Evolutionary conservation across 768 basidiomycete genomes (phyloP).

Genomic region (Amanita exitialis): DNA sequence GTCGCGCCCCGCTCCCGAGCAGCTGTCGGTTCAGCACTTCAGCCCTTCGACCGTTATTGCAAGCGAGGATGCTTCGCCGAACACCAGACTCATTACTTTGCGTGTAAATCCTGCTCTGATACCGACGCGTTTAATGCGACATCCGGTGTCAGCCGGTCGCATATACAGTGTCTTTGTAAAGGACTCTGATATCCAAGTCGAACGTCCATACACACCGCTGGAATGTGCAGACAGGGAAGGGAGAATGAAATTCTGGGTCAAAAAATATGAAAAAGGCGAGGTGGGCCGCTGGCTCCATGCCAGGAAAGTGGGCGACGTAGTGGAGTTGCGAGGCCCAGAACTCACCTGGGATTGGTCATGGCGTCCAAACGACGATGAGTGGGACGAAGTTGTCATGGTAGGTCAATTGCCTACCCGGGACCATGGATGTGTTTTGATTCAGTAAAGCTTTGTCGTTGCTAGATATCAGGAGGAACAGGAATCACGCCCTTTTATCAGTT

Average conservation of each 20-base stretch:
- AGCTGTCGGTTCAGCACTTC: slow-evolving; percentile 44
- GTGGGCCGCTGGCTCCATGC: slow-evolving; percentile 78
- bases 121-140: slow-evolving; percentile 10
- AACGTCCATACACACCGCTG: slow-evolving; percentile 77
- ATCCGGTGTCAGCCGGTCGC: slow-evolving; percentile 8
- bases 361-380: slow-evolving; percentile 27
- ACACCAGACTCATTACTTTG: slow-evolving; percentile 59
- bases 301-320: slow-evolving; percentile 49
- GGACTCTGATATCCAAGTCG: slow-evolving; percentile 83
- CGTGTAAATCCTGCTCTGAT: slow-evolving; percentile 37
- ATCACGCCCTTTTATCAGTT: slow-evolving; percentile 82
- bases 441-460: neutral
- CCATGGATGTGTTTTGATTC: neutral
- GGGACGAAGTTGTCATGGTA: slow-evolving; percentile 81
- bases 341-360: slow-evolving; percentile 47
- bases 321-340: slow-evolving; percentile 73
- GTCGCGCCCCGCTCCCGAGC: slow-evolving; percentile 31
- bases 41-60: slow-evolving; percentile 50
- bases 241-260: slow-evolving; percentile 70
- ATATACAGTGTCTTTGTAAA: slow-evolving; percentile 79
- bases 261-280: slow-evolving; percentile 69
- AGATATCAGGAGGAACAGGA: slow-evolving; percentile 87
- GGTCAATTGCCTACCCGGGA: slow-evolving; percentile 7
- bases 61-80: slow-evolving; percentile 38
- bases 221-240: slow-evolving; percentile 60